Base-by-base conservation (phyloP, 1,284 basidiomycete genomes). In the Hymenochaete sp. region DNA sequence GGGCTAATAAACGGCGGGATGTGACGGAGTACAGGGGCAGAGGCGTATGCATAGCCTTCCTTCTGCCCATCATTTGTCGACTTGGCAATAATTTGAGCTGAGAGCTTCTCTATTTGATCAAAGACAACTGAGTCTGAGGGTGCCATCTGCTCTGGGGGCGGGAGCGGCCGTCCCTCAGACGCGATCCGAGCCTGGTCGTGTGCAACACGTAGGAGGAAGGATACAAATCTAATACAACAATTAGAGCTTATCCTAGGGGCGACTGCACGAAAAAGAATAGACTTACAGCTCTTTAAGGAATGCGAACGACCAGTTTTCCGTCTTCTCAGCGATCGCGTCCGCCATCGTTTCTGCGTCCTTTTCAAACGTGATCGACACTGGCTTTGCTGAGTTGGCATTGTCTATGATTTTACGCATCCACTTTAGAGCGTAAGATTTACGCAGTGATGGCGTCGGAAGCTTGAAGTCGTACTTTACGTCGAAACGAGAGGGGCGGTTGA, bases 401-500 rank as follows among this genome's bases (percentile, higher is more conserved):
- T 14, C 14, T 5, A 45, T 27, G 25, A 57, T 48, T 45, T 59
- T 59, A 2, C 22, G 44, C 14, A 58, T 50, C 60, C 59, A 60
- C 40, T 56, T 60, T 22, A 40, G 26, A 2, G 55, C 54, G 37
- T 60, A 61, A 19, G 35, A 41, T 10, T 41, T 47, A 14, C 59
- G 52, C 16, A 61, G 51, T 26, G 43, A 52, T n/a, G 29, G 18
- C n/a, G 42, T 50, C 0, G 59, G 59, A 6, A 60, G 50, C 13
- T 26, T 53, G 53, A 70, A 71, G 3, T 55, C 56, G 62, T 70
- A 71, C 47, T 72, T 71, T 18, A 69, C 59, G 52, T 72, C 70
- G 51, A 72, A 72, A 14, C 70, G 61, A 8, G 67, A 69, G 1
- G 70, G 70, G 5, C 70, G 62, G 50, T 65, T 70, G 7, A 70